Percentiles rank a stretch among this genome's conserved stretches.
phyloP scores from a whole-genome alignment of 768 basidiomycete species.

The Mycena polygramma region DNA sequence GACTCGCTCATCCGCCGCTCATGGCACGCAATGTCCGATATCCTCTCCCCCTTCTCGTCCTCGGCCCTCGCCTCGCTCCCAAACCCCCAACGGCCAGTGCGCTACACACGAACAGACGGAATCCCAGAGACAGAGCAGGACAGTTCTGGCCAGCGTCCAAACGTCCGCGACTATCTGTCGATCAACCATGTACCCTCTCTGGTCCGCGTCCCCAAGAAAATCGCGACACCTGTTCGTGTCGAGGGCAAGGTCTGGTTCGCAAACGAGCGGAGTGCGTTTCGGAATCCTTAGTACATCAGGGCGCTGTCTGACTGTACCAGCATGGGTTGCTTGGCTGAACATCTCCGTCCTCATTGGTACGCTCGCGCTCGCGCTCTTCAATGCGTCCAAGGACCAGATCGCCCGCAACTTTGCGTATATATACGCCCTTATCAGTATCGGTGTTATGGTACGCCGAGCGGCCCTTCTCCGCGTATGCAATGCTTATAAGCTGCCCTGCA shows the following conservation, averaged over 20 bases:
- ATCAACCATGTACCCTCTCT: slow-evolving; percentile 74
- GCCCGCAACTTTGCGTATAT: slow-evolving; percentile 84
- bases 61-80: slow-evolving; percentile 68
- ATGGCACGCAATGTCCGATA: slow-evolving; percentile 71
- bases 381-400: slow-evolving; percentile 81
- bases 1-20: slow-evolving; percentile 67
- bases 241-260: slow-evolving; percentile 99
- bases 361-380: slow-evolving; percentile 89
- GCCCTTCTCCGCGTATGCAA: not conserved
- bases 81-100: slow-evolving; percentile 54
- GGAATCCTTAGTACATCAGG: no score
- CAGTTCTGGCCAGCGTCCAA: slow-evolving; percentile 66
- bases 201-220: slow-evolving; percentile 86
- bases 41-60: slow-evolving; percentile 77
- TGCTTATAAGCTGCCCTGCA: slow-evolving; percentile 43
- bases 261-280: slow-evolving; percentile 85
- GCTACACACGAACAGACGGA: slow-evolving; percentile 78
- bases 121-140: slow-evolving; percentile 74
- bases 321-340: slow-evolving; percentile 95
- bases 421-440: slow-evolving; percentile 85
- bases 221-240: slow-evolving; percentile 84
- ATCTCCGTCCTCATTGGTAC: slow-evolving; percentile 87
- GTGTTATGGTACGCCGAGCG: slow-evolving; percentile 65
- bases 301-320: slow-evolving; percentile 50
- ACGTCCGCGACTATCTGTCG: slow-evolving; percentile 80